Evolutionary conservation across 202 grass and related monocot genomes (phyloP), one percentile per base, ranked within the genome.

Genomic region (Schoenoplectus triqueter): DNA sequence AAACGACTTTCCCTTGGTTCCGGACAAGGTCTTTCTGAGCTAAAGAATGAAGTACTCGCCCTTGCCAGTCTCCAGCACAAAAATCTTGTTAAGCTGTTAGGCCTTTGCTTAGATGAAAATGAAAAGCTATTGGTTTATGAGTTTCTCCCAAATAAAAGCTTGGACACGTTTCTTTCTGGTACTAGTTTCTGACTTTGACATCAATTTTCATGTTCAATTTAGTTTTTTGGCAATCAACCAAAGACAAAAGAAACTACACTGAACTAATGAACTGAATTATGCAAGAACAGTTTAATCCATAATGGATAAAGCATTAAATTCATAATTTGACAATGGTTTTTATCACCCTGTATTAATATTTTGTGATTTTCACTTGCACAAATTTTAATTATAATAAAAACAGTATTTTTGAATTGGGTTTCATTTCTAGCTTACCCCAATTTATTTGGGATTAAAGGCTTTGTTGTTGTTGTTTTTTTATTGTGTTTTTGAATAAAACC

Each of bases 91-190:
- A 85, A 84, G 21, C 42, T 89, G 18, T 39, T 89, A 2, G 87
- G 87, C 57, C 49, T 49, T 64, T 89, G 83, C 65, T 77, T 73
- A 7, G 77, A 82, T 42, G 66, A 85, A 8, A 9, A 67, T 21
- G 81, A 89, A 56, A 89, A 82, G 77, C 15, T 89, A 10, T 48
- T 85, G 5, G 77, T 89, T 73, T 89, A 89, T 61, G 75, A 89
- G 49, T 89, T 60, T 68, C 77, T 86, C 44, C 69, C 69, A 47
- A 82, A 85, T 47, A 75, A 6, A 75, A 89, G 83, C 66, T 65
- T 89, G 2, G 87, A 89, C 47, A 82, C 59, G 61, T 39, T 82
- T 82, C 47, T 89, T 66, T 82, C 64, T 68, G 74, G 87, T 89
- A 89, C 44, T 10, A 72, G 20, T 47, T 71, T 71, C 68, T 11